phyloP scores from a whole-genome alignment of 2,329 filamentous ascomycete genomes.

The Cyphellophora attinorum region DNA sequence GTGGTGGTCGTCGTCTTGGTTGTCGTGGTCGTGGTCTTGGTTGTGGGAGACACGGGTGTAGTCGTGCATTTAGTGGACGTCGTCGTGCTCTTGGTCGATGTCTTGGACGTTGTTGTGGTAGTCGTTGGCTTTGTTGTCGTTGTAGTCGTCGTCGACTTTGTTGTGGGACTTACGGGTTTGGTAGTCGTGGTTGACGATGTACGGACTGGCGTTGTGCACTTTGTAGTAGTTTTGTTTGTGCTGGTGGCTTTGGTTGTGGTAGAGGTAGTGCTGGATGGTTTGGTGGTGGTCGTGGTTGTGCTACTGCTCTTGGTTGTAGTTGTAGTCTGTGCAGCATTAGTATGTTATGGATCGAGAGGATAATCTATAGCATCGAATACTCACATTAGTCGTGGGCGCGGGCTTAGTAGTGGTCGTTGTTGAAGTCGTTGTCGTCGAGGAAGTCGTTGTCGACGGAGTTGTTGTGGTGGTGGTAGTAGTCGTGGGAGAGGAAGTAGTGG shows the following conservation, averaged over 20 bases:
- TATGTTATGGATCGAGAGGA: too few species aligned
- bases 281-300: neutral
- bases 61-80: too few species aligned
- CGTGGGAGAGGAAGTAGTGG: neutral
- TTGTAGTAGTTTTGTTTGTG: too few species aligned
- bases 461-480: neutral
- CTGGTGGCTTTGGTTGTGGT: neutral
- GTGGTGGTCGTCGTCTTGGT: too few species aligned
- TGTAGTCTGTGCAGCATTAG: too few species aligned
- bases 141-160: neutral
- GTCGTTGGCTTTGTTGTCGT: neutral
- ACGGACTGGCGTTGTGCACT: neutral
- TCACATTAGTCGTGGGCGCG: too few species aligned
- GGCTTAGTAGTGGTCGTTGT: neutral
- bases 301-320: too few species aligned
- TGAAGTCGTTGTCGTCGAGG: neutral
- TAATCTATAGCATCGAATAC: too few species aligned
- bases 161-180: neutral
- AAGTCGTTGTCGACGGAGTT: slow-evolving; percentile 1
- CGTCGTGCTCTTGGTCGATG: too few species aligned
- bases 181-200: neutral
- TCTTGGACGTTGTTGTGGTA: neutral
- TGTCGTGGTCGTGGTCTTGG: too few species aligned
- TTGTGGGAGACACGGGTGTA: too few species aligned
- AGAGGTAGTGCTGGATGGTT: neutral